phyloP scores from a whole-genome alignment of 1,284 basidiomycete species.

The Caloboletus inedulis region DNA sequence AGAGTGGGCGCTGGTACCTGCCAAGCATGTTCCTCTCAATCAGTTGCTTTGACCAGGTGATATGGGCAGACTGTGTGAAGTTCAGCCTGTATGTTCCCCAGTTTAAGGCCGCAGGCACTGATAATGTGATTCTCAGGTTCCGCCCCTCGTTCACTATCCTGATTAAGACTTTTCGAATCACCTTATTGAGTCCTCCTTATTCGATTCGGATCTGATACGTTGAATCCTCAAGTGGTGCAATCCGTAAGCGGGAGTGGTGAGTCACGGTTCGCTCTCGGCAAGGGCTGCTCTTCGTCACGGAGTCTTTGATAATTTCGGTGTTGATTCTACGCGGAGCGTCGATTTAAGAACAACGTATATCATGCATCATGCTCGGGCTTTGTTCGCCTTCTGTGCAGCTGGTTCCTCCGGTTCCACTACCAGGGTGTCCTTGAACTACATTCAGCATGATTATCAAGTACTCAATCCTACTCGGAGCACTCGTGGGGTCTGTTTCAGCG shows the following conservation, averaged over 20 bases:
- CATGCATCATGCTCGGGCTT: too few relatives aligned
- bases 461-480: slow-evolving; percentile 17
- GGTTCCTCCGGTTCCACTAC: neutral
- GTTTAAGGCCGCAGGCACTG: neutral
- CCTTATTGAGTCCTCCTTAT: neutral
- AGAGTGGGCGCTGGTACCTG: neutral
- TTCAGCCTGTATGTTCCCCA: neutral
- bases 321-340: neutral
- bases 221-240: neutral
- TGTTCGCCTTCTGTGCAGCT: neutral
- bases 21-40: neutral
- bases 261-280: neutral
- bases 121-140: neutral
- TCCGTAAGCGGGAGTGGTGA: too few relatives aligned
- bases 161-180: neutral
- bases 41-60: neutral
- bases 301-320: neutral
- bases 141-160: neutral
- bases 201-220: too few relatives aligned
- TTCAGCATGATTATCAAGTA: slow-evolving; percentile 17
- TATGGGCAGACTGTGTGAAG: too few relatives aligned
- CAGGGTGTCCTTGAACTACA: neutral
- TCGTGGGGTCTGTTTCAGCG: slow-evolving; percentile 24
- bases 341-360: slow-evolving; percentile 9
- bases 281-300: too few relatives aligned